Evolutionary conservation across 208 protist species (phyloP).

Genomic region (Phytomonas serpens): DNA sequence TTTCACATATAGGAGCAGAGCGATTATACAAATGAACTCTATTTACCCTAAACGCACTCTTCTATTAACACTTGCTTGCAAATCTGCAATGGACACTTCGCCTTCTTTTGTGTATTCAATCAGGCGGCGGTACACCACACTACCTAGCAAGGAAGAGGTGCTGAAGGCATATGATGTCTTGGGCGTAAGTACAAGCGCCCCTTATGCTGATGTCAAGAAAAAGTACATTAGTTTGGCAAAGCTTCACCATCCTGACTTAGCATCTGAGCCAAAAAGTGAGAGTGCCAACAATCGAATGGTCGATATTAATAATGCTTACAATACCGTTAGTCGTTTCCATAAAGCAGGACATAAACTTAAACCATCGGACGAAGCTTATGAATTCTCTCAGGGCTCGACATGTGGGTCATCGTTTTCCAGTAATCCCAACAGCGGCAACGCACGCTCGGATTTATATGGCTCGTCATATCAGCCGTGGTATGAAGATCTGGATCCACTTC

Average conservation of each 20-base stretch:
- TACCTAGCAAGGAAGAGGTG: constrained; percentile 72
- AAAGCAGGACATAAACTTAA: constrained; percentile 39
- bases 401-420: not conserved
- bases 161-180: constrained; percentile 59
- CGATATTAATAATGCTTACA: constrained; percentile 83
- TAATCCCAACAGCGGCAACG: constrained; percentile 2
- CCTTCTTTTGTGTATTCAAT: not conserved
- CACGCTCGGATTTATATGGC: constrained; percentile 2
- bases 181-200: constrained; percentile 32
- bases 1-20: not conserved
- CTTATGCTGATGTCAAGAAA: constrained; percentile 71
- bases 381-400: not conserved
- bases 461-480: constrained; percentile 65
- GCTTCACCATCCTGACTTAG: constrained; percentile 84
- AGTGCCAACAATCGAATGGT: constrained; percentile 51
- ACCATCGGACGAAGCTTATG: not conserved
- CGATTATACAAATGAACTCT: not conserved
- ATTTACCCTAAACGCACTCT: not conserved
- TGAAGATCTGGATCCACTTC: constrained; percentile 74
- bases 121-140: constrained; percentile 16
- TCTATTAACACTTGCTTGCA: constrained; percentile 4
- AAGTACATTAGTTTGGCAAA: constrained; percentile 79
- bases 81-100: not conserved
- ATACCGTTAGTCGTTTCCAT: constrained; percentile 61
- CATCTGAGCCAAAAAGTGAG: constrained; percentile 10